Percentiles rank a stretch among this genome's conserved stretches.
Evolutionary conservation across 371 early-diverging fungal species (phyloP).

Genomic region (Rhizopus sp.): DNA sequence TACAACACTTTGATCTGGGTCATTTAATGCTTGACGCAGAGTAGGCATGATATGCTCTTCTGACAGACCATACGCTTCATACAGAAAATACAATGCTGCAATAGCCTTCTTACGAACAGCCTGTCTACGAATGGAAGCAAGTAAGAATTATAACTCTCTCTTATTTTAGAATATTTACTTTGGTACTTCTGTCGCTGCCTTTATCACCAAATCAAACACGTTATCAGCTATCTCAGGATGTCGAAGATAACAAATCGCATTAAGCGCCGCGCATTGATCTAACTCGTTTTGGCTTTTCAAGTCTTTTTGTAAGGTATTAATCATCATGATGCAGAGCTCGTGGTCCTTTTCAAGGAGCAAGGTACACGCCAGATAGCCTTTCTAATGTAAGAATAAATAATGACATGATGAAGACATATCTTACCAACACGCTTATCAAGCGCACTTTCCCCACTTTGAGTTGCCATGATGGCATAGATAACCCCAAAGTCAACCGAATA

Average conservation of each 20-base stretch:
- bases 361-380: constrained; percentile 53
- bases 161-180: constrained; percentile 29
- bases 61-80: constrained; percentile 23
- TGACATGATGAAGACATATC: not conserved
- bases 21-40: constrained; percentile 41
- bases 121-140: constrained; percentile 31
- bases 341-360: constrained; percentile 42
- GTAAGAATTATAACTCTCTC: not conserved
- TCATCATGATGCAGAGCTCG: constrained; percentile 53
- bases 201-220: constrained; percentile 33
- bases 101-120: constrained; percentile 50
- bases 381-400: constrained; percentile 1
- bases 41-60: constrained; percentile 32
- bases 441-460: constrained; percentile 51
- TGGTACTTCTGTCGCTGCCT: constrained; percentile 27
- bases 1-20: constrained; percentile 50
- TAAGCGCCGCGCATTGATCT: constrained; percentile 45
- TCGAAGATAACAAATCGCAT: constrained; percentile 42
- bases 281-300: constrained; percentile 43
- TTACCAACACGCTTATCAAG: constrained; percentile 51
- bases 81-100: constrained; percentile 36
- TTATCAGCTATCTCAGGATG: constrained; percentile 41
- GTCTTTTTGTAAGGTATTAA: constrained; percentile 56
- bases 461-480: constrained; percentile 56
- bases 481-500: constrained; percentile 53